These are phyloP conservation scores for Schizophyllum amplum DNA, from an alignment of 1,284 basidiomycete species.

Conservation along the genomic window DNA sequence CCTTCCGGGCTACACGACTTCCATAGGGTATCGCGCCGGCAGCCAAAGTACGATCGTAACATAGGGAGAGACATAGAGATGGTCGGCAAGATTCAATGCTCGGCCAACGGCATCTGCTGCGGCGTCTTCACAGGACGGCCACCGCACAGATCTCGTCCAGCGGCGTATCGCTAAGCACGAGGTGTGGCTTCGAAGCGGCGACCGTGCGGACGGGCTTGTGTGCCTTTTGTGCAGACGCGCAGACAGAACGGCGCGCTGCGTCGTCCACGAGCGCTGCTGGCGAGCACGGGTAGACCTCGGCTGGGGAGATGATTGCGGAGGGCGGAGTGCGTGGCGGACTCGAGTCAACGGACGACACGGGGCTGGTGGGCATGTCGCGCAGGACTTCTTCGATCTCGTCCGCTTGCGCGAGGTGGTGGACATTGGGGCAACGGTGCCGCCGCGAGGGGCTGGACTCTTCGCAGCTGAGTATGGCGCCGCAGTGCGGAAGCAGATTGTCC, in stretches of 20 bases:
- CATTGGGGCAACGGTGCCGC: not conserved
- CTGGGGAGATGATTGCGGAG: not conserved
- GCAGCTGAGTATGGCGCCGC: constrained; percentile 15
- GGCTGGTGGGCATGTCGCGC: not conserved
- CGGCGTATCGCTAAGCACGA: not conserved
- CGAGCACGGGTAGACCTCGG: no score
- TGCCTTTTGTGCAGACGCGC: no score
- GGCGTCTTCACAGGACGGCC: no score
- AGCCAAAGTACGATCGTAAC: no score
- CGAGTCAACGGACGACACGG: not conserved
- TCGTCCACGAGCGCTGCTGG: no score
- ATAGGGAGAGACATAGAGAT: no score
- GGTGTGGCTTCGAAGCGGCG: not conserved
- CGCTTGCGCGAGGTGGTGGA: not conserved
- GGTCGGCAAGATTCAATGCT: no score
- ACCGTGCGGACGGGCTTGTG: not conserved
- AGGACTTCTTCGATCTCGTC: not conserved
- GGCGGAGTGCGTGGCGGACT: not conserved
- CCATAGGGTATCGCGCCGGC: no score
- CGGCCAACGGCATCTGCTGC: no score
- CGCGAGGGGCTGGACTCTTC: not conserved
- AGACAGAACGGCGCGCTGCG: no score
- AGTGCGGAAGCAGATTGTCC: constrained; percentile 39
- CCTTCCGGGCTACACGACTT: not conserved
- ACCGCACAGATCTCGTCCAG: not conserved